phyloP scores from a whole-genome alignment of 2,329 filamentous ascomycete species.

The Trichoderma atroviride region DNA sequence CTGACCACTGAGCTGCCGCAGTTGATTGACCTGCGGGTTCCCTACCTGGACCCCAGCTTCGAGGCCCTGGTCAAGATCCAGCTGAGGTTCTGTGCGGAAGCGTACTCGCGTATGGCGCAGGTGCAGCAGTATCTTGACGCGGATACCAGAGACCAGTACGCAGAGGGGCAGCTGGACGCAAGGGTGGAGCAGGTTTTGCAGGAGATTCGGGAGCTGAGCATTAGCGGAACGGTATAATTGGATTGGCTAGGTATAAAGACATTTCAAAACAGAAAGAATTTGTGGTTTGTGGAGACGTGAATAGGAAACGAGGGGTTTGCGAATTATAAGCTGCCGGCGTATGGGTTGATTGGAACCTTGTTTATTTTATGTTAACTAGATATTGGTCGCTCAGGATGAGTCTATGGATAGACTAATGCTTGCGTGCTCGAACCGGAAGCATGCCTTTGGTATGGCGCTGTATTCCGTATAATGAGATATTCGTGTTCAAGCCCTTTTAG shows the following conservation, averaged over 20 bases:
- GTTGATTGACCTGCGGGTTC: constrained; percentile 93
- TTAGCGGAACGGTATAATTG: constrained; percentile 68
- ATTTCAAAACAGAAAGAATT: background rate
- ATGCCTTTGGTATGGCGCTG: background rate
- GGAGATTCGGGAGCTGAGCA: constrained; percentile 95
- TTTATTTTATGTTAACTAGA: constrained; percentile 35
- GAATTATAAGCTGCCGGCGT: constrained; percentile 33
- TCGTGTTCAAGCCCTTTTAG: background rate
- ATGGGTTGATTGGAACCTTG: constrained; percentile 33
- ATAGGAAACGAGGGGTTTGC: constrained; percentile 20
- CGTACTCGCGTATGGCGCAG: constrained; percentile 97
- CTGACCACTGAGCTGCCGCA: constrained; percentile 90
- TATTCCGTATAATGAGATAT: constrained; percentile 4
- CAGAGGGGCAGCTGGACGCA: constrained; percentile 86
- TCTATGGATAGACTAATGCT: constrained; percentile 35
- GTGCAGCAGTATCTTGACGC: constrained; percentile 98
- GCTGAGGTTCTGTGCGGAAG: constrained; percentile 94
- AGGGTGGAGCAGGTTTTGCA: constrained; percentile 94
- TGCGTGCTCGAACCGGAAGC: background rate
- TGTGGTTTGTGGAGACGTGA: background rate
- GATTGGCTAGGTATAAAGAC: background rate
- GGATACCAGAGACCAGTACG: constrained; percentile 94
- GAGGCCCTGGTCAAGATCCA: constrained; percentile 99
- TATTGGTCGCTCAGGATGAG: constrained; percentile 31
- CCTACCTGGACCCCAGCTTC: constrained; percentile 95